Conservation (phyloP, 2,329 filamentous ascomycete species). For the Arthrobotrys conoides region DNA sequence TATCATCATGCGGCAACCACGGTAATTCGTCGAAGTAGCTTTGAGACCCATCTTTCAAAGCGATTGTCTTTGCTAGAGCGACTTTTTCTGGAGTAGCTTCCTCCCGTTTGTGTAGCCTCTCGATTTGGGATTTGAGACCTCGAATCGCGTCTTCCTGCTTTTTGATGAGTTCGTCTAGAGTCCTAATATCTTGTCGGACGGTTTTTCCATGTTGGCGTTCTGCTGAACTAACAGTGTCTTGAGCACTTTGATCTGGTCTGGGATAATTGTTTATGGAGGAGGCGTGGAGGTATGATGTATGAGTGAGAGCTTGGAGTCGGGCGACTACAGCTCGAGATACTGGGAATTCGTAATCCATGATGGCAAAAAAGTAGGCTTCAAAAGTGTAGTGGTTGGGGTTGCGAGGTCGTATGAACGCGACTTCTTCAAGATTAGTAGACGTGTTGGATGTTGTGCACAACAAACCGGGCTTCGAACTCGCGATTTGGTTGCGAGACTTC, state of each 20-base stretch:
- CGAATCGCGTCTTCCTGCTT: constrained; percentile 50
- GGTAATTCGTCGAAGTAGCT: constrained; percentile 43
- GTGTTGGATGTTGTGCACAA: constrained; percentile 31
- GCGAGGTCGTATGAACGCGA: not conserved
- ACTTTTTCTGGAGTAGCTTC: constrained; percentile 48
- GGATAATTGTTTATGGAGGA: constrained; percentile 49
- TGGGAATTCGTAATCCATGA: constrained; percentile 33
- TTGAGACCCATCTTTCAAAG: constrained; percentile 46
- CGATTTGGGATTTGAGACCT: constrained; percentile 27
- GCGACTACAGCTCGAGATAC: constrained; percentile 42
- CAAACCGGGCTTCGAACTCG: constrained; percentile 51
- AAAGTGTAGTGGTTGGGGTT: not conserved
- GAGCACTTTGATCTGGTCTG: constrained; percentile 34
- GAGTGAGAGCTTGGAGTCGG: constrained; percentile 44
- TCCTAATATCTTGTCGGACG: constrained; percentile 39
- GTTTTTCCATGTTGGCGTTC: constrained; percentile 43
- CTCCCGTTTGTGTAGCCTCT: constrained; percentile 33
- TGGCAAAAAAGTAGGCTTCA: not conserved
- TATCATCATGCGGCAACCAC: constrained; percentile 54
- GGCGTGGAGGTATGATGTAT: constrained; percentile 36
- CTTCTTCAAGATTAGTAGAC: not conserved
- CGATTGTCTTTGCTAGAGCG: constrained; percentile 31
- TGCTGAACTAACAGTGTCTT: constrained; percentile 48
- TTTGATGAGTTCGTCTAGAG: constrained; percentile 46
- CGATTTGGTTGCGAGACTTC: too few relatives aligned